Percentiles rank a stretch among this genome's conserved stretches.
Evolutionary conservation across 495 filamentous ascomycete species (phyloP).

Genomic region (Penicillium cinerascens): DNA sequence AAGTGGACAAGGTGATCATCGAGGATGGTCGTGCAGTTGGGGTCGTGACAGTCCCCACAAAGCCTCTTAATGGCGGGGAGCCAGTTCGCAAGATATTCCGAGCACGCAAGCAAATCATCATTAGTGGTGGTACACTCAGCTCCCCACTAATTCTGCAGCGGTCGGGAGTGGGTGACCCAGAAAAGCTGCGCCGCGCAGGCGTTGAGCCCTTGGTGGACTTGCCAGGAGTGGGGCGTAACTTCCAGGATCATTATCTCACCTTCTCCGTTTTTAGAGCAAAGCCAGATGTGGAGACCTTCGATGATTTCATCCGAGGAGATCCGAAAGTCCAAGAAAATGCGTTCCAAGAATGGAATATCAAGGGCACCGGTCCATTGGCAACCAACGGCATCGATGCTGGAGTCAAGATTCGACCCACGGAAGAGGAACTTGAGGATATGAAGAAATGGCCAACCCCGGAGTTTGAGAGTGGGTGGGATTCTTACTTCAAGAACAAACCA

Average conservation of each 20-base stretch:
- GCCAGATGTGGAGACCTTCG: slow-evolving; percentile 73
- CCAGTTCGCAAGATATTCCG: slow-evolving; percentile 55
- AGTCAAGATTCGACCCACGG: slow-evolving; percentile 72
- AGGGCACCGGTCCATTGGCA: slow-evolving; percentile 74
- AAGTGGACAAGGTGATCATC: slow-evolving; percentile 77
- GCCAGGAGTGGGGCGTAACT: slow-evolving; percentile 79
- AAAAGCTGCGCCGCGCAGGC: slow-evolving; percentile 66
- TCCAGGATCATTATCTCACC: slow-evolving; percentile 83
- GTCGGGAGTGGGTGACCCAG: slow-evolving; percentile 66
- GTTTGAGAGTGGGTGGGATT: slow-evolving; percentile 67
- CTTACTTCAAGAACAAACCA: slow-evolving; percentile 80
- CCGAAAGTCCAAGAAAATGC: slow-evolving; percentile 66
- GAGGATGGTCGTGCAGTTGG: slow-evolving; percentile 65
- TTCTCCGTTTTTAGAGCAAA: slow-evolving; percentile 74
- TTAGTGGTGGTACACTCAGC: slow-evolving; percentile 76
- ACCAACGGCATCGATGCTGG: slow-evolving; percentile 84
- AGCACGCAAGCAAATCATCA: slow-evolving; percentile 73
- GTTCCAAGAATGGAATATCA: slow-evolving; percentile 73
- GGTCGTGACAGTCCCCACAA: slow-evolving; percentile 55
- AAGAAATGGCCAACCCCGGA: slow-evolving; percentile 62
- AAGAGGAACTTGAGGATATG: slow-evolving; percentile 65
- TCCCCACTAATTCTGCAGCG: slow-evolving; percentile 76
- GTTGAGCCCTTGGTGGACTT: slow-evolving; percentile 71
- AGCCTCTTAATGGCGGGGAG: slow-evolving; percentile 47
- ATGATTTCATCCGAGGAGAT: slow-evolving; percentile 75